Evolutionary conservation across 257 asterid genomes (phyloP).

Genomic region (Lavandula angustifolia): DNA sequence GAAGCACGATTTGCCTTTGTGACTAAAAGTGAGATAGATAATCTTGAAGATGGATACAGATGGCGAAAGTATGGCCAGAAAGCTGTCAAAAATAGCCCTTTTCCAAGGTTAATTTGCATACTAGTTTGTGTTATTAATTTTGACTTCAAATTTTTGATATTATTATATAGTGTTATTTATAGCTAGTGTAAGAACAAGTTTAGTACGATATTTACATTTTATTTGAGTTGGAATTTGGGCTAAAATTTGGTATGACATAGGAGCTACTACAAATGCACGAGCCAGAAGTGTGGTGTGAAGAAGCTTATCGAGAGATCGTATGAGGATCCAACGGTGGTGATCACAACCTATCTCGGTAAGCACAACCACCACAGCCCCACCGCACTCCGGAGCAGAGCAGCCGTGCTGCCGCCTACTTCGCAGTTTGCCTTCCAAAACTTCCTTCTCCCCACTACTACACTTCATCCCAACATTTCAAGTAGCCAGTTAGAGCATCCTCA

Average conservation of each 20-base stretch:
- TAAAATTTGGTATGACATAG: conserved; percentile 28
- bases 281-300: conserved; percentile 69
- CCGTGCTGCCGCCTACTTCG: conserved; percentile 39
- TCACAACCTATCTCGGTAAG: conserved; percentile 82
- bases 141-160: too few species aligned
- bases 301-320: conserved; percentile 78
- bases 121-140: neutral
- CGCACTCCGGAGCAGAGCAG: conserved; percentile 56
- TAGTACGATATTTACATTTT: too few species aligned
- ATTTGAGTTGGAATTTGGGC: neutral
- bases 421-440: conserved; percentile 30
- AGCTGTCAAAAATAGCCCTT: conserved; percentile 79
- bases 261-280: conserved; percentile 83
- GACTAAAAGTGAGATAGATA: conserved; percentile 77
- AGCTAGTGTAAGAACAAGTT: too few species aligned
- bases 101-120: conserved; percentile 54
- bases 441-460: neutral
- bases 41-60: conserved; percentile 83
- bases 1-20: conserved; percentile 62
- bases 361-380: conserved; percentile 84
- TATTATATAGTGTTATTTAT: too few species aligned
- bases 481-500: conserved; percentile 16
- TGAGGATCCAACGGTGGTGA: conserved; percentile 66
- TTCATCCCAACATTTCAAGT: conserved; percentile 30
- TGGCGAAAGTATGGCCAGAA: conserved; percentile 91